A percentile compares a stretch with the other conserved stretches of the same genome.
These are phyloP conservation scores for Penicillium cosmopolitanum DNA, from an alignment of 495 filamentous ascomycete genomes.

Conservation along the genomic window DNA sequence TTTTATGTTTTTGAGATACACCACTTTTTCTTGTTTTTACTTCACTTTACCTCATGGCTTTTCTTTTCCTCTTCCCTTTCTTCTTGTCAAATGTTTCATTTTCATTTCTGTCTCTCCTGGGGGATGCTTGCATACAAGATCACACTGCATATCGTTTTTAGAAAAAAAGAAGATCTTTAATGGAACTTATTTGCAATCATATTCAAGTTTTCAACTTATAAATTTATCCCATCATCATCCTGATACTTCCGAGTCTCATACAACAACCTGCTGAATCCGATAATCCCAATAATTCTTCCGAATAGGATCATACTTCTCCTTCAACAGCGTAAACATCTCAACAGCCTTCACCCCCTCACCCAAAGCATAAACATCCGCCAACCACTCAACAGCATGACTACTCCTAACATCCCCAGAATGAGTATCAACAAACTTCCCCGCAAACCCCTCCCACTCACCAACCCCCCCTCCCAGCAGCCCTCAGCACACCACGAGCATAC, in stretches of 20 bases:
- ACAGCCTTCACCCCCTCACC: slow-evolving; percentile 46
- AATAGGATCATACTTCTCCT: slow-evolving; percentile 87
- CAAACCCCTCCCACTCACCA: slow-evolving; percentile 65
- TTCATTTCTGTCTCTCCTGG: slow-evolving; percentile 1
- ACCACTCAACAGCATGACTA: slow-evolving; percentile 85
- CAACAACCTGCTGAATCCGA: slow-evolving; percentile 47
- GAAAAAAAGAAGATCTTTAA: slow-evolving; percentile 12
- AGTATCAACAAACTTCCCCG: slow-evolving; percentile 60
- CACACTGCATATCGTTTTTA: slow-evolving; percentile 9
- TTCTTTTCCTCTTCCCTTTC: neutral
- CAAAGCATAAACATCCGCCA: slow-evolving; percentile 80
- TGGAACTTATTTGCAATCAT: neutral
- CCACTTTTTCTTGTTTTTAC: slow-evolving; percentile 14
- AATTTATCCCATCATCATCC: neutral
- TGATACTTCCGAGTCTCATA: slow-evolving; percentile 10
- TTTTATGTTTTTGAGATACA: slow-evolving; percentile 12
- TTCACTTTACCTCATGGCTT: slow-evolving; percentile 9
- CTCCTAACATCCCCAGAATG: slow-evolving; percentile 56
- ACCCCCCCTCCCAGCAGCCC: slow-evolving; percentile 63
- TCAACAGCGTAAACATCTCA: slow-evolving; percentile 70
- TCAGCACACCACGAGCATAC: slow-evolving; percentile 78
- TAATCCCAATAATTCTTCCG: slow-evolving; percentile 92
- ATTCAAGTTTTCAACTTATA: neutral
- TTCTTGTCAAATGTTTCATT: neutral
- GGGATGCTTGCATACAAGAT: slow-evolving; percentile 12